Conservation (phyloP, 805 yeast genomes). For the Teunomyces barrocoloradensis region DNA sequence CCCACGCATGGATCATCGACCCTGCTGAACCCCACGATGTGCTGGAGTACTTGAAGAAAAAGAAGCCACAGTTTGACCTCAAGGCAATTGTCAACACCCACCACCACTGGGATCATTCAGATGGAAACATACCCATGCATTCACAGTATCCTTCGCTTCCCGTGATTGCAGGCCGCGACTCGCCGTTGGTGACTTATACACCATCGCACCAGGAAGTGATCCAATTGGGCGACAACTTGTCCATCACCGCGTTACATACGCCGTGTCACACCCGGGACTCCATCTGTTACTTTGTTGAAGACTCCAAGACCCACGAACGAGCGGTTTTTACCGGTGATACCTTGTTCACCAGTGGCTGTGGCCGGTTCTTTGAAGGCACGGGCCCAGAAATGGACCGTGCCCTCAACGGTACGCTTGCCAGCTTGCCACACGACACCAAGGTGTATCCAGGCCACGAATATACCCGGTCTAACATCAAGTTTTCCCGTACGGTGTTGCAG, state of each 20-base stretch:
- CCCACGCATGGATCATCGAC: slow-evolving; percentile 79
- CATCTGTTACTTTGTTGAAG: slow-evolving; percentile 78
- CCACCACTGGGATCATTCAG: slow-evolving; percentile 94
- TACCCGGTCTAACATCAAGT: slow-evolving; percentile 75
- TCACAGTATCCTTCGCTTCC: slow-evolving; percentile 47
- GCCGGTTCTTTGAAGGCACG: slow-evolving; percentile 92
- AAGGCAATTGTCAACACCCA: slow-evolving; percentile 89
- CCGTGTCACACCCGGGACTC: slow-evolving; percentile 99
- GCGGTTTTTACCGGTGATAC: slow-evolving; percentile 97
- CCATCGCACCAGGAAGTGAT: slow-evolving; percentile 65
- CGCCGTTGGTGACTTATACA: slow-evolving; percentile 67
- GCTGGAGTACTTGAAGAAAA: slow-evolving; percentile 41
- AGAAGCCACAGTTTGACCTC: slow-evolving; percentile 46
- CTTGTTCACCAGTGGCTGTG: slow-evolving; percentile 90
- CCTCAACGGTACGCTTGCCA: slow-evolving; percentile 55
- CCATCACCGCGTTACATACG: slow-evolving; percentile 81
- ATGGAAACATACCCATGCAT: slow-evolving; percentile 64
- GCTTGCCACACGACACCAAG: slow-evolving; percentile 63
- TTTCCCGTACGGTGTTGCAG: slow-evolving; percentile 63
- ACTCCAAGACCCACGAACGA: slow-evolving; percentile 56
- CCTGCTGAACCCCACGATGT: slow-evolving; percentile 84
- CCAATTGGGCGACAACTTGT: slow-evolving; percentile 60
- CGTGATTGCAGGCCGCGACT: slow-evolving; percentile 80
- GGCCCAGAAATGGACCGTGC: slow-evolving; percentile 77
- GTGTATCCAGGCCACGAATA: slow-evolving; percentile 97